Evolutionary conservation across 2,329 filamentous ascomycete species (phyloP).

Genomic region (Nothomitra cinnamomea): DNA sequence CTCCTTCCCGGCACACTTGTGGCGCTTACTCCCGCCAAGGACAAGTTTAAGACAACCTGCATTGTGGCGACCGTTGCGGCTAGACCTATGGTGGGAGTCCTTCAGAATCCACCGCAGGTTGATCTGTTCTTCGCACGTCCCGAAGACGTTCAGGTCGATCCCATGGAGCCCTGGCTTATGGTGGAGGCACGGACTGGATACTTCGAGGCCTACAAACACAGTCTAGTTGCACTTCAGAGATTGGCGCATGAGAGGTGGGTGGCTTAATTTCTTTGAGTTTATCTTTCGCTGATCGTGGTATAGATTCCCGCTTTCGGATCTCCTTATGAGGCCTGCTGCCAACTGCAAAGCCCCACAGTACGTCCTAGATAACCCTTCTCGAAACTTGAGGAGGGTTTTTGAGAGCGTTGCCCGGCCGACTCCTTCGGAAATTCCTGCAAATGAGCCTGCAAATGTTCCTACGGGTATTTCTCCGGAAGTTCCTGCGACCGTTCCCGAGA

Average conservation of each 20-base stretch:
- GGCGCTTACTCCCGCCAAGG: conserved; percentile 32
- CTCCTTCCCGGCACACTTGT: conserved; percentile 37
- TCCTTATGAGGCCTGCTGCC: conserved; percentile 32
- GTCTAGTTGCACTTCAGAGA: conserved; percentile 55
- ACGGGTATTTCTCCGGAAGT: background rate
- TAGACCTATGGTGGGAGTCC: conserved; percentile 43
- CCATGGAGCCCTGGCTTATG: conserved; percentile 56
- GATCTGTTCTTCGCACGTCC: conserved; percentile 54
- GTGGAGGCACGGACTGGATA: conserved; percentile 58
- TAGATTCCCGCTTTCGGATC: conserved; percentile 28
- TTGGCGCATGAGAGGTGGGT: conserved; percentile 33
- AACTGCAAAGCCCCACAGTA: conserved; percentile 34
- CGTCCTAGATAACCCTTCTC: conserved; percentile 29
- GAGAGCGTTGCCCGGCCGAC: background rate
- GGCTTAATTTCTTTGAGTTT: conserved; percentile 8
- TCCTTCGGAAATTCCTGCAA: no score
- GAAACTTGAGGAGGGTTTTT: conserved; percentile 33
- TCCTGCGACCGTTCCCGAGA: no score
- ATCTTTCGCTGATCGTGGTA: background rate
- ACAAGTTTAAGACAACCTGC: conserved; percentile 48
- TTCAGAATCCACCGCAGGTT: conserved; percentile 50
- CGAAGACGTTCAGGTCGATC: conserved; percentile 49
- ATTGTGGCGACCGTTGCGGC: conserved; percentile 58
- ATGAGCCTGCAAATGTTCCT: background rate
- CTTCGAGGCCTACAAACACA: conserved; percentile 60